A percentile compares a stretch with the other conserved stretches of the same genome.
Conservation (phyloP, 2,329 filamentous ascomycete species). For the Lizonia empirigonia region DNA sequence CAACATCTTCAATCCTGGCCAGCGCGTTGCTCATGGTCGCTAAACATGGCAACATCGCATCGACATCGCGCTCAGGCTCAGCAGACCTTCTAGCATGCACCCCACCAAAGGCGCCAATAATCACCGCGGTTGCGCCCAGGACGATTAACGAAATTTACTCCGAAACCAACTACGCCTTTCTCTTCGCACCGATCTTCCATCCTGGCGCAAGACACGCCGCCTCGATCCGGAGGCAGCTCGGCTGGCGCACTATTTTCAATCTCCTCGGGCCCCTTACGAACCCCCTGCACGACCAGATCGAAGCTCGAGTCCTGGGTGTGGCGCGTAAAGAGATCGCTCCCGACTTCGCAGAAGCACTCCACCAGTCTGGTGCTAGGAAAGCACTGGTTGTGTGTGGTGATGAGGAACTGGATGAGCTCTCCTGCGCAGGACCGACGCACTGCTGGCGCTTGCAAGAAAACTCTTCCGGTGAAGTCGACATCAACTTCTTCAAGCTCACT, state of each 20-base stretch:
- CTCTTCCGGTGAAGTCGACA: conserved; percentile 56
- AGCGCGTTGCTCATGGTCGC: conserved; percentile 83
- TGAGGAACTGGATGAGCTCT: conserved; percentile 94
- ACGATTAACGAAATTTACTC: conserved; percentile 77
- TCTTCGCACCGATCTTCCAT: conserved; percentile 96
- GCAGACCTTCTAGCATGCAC: conserved; percentile 87
- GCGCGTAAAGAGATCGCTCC: conserved; percentile 84
- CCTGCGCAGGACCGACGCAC: conserved; percentile 83
- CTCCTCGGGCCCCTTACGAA: conserved; percentile 91
- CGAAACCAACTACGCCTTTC: conserved; percentile 87
- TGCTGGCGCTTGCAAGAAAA: conserved; percentile 79
- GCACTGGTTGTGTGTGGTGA: conserved; percentile 90
- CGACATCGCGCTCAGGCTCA: conserved; percentile 93
- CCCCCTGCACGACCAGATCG: conserved; percentile 76
- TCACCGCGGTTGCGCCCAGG: conserved; percentile 73
- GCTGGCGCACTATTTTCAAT: conserved; percentile 97
- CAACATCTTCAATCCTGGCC: conserved; percentile 89
- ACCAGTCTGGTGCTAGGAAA: conserved; percentile 76
- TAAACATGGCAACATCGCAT: conserved; percentile 96
- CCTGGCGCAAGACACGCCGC: conserved; percentile 91
- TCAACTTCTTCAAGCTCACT: conserved; percentile 78
- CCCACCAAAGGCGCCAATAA: conserved; percentile 71
- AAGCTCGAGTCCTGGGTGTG: conserved; percentile 92
- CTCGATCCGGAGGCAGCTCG: conserved; percentile 82
- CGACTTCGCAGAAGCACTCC: conserved; percentile 85